phyloP scores from a whole-genome alignment of 371 early-diverging fungal species.

The Lichtheimia corymbifera region DNA sequence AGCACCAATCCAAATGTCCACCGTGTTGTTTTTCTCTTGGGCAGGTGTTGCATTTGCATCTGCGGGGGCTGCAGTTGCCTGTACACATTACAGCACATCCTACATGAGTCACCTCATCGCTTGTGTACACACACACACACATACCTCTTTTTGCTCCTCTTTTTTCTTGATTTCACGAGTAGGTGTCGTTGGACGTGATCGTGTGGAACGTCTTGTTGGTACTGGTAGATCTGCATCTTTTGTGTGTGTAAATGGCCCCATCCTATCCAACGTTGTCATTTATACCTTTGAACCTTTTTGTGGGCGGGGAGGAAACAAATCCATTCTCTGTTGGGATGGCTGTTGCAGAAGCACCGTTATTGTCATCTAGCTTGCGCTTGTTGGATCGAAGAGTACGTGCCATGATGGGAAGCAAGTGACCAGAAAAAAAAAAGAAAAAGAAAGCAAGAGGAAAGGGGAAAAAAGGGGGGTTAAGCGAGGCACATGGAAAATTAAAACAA shows the following conservation, averaged over 20 bases:
- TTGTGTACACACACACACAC: too few relatives aligned
- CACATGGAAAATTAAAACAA: background rate
- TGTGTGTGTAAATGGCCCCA: background rate
- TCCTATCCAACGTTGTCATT: background rate
- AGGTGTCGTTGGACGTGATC: background rate
- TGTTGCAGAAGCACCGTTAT: background rate
- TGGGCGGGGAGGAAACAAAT: background rate
- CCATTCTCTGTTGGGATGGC: background rate
- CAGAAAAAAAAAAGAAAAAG: background rate
- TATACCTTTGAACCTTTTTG: background rate
- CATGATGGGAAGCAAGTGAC: background rate
- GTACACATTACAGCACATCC: background rate
- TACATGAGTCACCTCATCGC: background rate
- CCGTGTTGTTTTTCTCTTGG: background rate
- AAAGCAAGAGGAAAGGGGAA: background rate
- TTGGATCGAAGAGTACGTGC: slow-evolving; percentile 1
- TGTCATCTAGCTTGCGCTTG: background rate
- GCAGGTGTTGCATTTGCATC: background rate
- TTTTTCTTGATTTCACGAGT: background rate
- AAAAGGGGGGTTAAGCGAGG: background rate
- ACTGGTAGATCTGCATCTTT: too few relatives aligned
- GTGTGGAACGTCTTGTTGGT: too few relatives aligned
- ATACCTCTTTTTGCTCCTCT: background rate
- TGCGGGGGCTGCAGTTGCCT: background rate
- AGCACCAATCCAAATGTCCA: slow-evolving; percentile 1